Evolutionary conservation across 208 protist species (phyloP).

Genomic region (Acanthamoeba healyi): DNA sequence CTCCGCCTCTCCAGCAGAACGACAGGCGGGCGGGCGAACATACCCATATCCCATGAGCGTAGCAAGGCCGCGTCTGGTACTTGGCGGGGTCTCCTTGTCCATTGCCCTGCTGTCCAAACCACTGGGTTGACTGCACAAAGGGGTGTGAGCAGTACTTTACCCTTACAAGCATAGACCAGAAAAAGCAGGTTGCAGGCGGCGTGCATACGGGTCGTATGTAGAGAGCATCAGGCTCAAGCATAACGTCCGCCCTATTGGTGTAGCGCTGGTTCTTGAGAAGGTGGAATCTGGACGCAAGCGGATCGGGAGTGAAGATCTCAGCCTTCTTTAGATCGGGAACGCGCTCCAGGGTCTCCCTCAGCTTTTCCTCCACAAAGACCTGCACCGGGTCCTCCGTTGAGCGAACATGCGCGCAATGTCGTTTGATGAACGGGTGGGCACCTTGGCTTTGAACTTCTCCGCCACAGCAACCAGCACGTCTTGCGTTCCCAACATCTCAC

Average conservation of each 20-base stretch:
- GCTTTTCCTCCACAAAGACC: neutral
- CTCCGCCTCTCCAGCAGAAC: neutral
- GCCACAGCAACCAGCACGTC: neutral
- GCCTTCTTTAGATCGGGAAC: neutral
- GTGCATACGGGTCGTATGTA: neutral
- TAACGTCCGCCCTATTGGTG: neutral
- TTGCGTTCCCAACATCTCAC: constrained; percentile 37
- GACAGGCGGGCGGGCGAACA: neutral
- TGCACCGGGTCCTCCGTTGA: too few species aligned
- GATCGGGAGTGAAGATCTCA: neutral
- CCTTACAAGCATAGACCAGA: too few species aligned
- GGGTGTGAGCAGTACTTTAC: too few species aligned
- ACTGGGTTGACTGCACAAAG: constrained; percentile 9
- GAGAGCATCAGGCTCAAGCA: neutral
- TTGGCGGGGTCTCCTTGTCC: neutral
- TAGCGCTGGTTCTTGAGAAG: neutral
- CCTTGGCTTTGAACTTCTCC: neutral
- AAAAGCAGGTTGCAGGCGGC: neutral
- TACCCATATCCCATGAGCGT: constrained; percentile 18
- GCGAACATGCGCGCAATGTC: too few species aligned
- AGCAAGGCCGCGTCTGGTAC: neutral
- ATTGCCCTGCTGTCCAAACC: constrained; percentile 25
- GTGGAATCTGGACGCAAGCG: neutral
- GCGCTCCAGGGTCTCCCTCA: neutral
- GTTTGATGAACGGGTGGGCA: neutral